These are phyloP conservation scores for Microglena sp. DNA, from an alignment of 139 green algal species.

Conservation along the genomic window DNA sequence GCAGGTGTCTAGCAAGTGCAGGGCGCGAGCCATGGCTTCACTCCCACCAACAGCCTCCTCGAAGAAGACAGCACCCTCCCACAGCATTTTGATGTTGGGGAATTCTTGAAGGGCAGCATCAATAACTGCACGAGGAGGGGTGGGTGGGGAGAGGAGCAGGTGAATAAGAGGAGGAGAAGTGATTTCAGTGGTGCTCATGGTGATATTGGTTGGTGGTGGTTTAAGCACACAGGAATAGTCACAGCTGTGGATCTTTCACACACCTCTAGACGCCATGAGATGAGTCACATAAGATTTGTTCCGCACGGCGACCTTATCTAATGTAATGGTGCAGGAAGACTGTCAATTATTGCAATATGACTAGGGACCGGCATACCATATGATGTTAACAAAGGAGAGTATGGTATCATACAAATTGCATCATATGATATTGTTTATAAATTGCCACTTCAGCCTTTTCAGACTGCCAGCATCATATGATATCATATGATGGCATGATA, in stretches of 20 bases:
- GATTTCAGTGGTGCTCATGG: not conserved
- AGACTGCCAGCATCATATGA: not conserved
- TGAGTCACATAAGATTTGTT: too few species aligned
- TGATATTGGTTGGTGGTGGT: not conserved
- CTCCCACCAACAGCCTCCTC: conserved; percentile 39
- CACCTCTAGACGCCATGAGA: not conserved
- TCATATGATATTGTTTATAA: not conserved
- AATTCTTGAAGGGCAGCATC: conserved; percentile 26
- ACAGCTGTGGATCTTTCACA: not conserved
- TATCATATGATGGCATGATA: not conserved
- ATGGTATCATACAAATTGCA: not conserved
- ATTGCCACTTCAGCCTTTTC: not conserved
- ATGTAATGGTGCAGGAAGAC: too few species aligned
- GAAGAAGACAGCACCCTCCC: conserved; percentile 56
- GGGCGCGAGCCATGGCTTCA: conserved; percentile 7
- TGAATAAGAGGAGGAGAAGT: not conserved
- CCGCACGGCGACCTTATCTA: too few species aligned
- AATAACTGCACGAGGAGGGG: conserved; percentile 22
- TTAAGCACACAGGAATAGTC: not conserved
- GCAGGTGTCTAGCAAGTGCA: conserved; percentile 17
- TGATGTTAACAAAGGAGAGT: not conserved
- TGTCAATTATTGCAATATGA: too few species aligned
- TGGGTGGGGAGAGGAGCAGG: not conserved
- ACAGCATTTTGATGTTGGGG: conserved; percentile 33
- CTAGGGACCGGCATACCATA: too few species aligned